Base-by-base conservation (phyloP, 2,329 filamentous ascomycete species). In the Xylaria sp. region DNA sequence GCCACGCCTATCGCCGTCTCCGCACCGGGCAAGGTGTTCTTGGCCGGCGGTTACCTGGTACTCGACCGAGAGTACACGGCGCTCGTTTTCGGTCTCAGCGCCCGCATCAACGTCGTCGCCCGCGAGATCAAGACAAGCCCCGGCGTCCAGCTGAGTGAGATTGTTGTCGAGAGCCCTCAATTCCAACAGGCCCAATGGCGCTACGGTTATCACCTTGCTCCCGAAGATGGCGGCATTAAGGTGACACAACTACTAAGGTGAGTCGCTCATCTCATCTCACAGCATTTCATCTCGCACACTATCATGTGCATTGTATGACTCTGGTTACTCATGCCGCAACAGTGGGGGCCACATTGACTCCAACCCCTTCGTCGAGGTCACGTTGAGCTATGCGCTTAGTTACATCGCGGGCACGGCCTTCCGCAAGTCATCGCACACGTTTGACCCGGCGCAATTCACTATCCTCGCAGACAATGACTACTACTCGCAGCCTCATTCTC, bases 391-490 rank as follows among this genome's bases (percentile, higher is more conserved):
- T 83, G 92, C 89, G 65, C 87, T 98, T 75, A 96, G 92, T 65
- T 98, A 97, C 82, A 90, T 93, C 82, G 80, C 85, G 79, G 79
- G 80, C 59, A 70, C 84, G 72, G 76, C 81, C 74, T 71, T 75
- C 70, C 78, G 81, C 61, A 77, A 77, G 52, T 76, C 82, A 6
- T 74, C 77, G 46, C 80, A 82, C 74, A 87, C 82, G 77, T 89
- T 96, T 77, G 86, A 86, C 15, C 89, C 94, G 3, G 83, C 91
- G 37, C 89, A 89, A 15, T 88, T 98, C 79, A 94, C 92, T 70
- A 95, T 99, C 79, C 88, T 98, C 44, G 95, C 96, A 69, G 94
- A 98, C 82, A 94, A 96, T 78, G 93, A 97, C 83, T 99, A 99
- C 87, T 99, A 98, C 84, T 98, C 96, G 4, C 89, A 91, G 69